Conservation (phyloP, 352 stramenopile genomes). For the Globisporangium parvum region DNA sequence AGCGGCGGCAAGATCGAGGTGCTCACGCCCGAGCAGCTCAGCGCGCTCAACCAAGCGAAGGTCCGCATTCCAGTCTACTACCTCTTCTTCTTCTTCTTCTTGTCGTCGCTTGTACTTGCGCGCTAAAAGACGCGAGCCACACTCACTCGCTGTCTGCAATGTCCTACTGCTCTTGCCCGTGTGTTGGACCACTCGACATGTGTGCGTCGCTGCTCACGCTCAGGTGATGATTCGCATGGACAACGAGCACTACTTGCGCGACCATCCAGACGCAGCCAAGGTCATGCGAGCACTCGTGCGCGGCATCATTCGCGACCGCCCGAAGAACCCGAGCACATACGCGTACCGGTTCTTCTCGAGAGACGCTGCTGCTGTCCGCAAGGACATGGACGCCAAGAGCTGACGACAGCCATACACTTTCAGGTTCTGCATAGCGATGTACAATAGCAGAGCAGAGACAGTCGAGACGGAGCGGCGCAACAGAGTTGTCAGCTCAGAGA, state of each 20-base stretch:
- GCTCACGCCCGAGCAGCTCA: conserved; percentile 53
- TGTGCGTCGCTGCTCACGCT: not conserved
- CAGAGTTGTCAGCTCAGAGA: too few species aligned
- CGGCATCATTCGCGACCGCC: conserved; percentile 48
- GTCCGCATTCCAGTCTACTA: conserved; percentile 9
- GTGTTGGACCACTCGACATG: conserved; percentile 4
- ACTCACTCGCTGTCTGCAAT: not conserved
- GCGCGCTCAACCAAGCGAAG: conserved; percentile 65
- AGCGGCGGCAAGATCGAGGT: conserved; percentile 43
- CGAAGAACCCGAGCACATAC: conserved; percentile 39
- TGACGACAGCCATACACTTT: conserved; percentile 7
- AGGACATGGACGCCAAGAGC: conserved; percentile 43
- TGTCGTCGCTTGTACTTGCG: not conserved
- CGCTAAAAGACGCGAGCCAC: not conserved
- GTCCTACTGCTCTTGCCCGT: not conserved
- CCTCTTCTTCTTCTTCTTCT: not conserved
- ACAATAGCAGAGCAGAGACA: not conserved
- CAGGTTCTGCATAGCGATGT: not conserved
- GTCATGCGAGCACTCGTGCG: conserved; percentile 53
- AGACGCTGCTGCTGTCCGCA: conserved; percentile 20
- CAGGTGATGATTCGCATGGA: conserved; percentile 79
- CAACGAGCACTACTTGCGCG: conserved; percentile 69
- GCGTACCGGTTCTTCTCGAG: conserved; percentile 58
- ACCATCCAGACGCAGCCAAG: conserved; percentile 52
- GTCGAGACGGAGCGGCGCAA: too few species aligned